These are phyloP conservation scores for Aspergillus pseudoterreus DNA, from an alignment of 2,329 filamentous ascomycete genomes.

Conservation along the genomic window DNA sequence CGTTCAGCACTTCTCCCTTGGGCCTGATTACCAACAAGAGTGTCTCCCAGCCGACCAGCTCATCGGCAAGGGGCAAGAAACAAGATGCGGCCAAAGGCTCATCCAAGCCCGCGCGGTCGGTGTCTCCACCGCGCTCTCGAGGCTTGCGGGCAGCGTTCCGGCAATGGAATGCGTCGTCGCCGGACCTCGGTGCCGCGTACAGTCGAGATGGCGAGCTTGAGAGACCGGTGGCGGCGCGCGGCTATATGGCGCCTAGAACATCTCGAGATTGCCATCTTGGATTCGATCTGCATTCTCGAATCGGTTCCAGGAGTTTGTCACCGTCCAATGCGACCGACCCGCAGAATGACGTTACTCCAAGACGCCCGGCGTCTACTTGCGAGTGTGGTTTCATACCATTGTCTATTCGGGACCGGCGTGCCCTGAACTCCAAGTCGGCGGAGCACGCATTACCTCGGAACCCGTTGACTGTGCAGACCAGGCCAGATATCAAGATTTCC, in stretches of 20 bases:
- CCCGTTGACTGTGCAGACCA: constrained; percentile 27
- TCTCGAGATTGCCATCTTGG: background rate
- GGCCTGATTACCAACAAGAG: constrained; percentile 24
- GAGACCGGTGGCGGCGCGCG: background rate
- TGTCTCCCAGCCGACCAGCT: constrained; percentile 34
- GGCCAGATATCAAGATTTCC: constrained; percentile 4
- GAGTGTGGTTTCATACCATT: constrained; percentile 11
- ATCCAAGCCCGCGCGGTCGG: constrained; percentile 28
- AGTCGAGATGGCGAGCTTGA: constrained; percentile 3
- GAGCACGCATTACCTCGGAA: constrained; percentile 24
- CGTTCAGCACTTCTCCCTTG: constrained; percentile 26
- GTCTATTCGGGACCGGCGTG: constrained; percentile 38
- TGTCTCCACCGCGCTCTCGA: constrained; percentile 34
- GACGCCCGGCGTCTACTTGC: constrained; percentile 13
- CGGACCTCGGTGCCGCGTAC: constrained; percentile 10
- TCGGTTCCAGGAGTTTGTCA: background rate
- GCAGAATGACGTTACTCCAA: constrained; percentile 4
- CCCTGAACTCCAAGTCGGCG: constrained; percentile 26
- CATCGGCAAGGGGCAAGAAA: constrained; percentile 13
- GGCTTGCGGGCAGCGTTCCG: constrained; percentile 37
- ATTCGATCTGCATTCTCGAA: background rate
- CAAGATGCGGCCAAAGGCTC: constrained; percentile 15
- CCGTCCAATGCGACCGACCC: background rate
- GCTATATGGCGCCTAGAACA: background rate
- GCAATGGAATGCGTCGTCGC: constrained; percentile 28